Evolutionary conservation across 768 basidiomycete genomes (phyloP).

Genomic region (Pisolithus marmoratus): DNA sequence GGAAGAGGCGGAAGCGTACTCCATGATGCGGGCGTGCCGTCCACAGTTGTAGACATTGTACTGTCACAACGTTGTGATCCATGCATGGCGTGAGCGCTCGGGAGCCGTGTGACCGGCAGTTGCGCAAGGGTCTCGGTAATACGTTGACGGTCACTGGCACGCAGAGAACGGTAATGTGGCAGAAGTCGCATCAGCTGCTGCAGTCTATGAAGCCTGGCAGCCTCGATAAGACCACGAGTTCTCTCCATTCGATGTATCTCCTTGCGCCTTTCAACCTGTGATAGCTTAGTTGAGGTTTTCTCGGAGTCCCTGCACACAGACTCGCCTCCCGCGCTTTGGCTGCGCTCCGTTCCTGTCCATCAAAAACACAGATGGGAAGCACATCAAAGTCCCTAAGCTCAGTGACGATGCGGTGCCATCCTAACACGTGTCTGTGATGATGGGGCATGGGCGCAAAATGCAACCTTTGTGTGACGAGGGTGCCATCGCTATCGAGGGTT

Average conservation of each 20-base stretch:
- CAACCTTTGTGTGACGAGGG: constrained; percentile 77
- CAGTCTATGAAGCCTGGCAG: constrained; percentile 51
- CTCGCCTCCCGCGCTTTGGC: constrained; percentile 73
- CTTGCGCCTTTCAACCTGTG: constrained; percentile 51
- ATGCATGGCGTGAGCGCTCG: not conserved
- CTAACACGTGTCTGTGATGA: constrained; percentile 62
- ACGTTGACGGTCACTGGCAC: constrained; percentile 22
- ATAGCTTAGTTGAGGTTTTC: constrained; percentile 2
- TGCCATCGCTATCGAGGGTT: constrained; percentile 61
- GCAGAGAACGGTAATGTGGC: constrained; percentile 32
- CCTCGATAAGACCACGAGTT: constrained; percentile 54
- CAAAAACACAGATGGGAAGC: constrained; percentile 71
- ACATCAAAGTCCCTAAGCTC: constrained; percentile 57
- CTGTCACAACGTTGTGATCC: not conserved
- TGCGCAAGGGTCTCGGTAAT: constrained; percentile 21
- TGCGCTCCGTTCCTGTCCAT: constrained; percentile 57
- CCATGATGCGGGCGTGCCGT: not conserved
- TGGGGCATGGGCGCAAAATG: constrained; percentile 68
- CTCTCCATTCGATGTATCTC: constrained; percentile 41
- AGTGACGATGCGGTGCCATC: constrained; percentile 67
- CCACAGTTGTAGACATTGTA: not conserved
- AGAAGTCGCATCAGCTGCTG: constrained; percentile 36
- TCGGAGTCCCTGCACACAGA: not conserved
- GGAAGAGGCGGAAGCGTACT: not conserved
- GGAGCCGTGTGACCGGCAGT: not conserved